Evolutionary conservation across 805 yeast species (phyloP).

Genomic region (Sugiyamaella boreocaroliniensis): DNA sequence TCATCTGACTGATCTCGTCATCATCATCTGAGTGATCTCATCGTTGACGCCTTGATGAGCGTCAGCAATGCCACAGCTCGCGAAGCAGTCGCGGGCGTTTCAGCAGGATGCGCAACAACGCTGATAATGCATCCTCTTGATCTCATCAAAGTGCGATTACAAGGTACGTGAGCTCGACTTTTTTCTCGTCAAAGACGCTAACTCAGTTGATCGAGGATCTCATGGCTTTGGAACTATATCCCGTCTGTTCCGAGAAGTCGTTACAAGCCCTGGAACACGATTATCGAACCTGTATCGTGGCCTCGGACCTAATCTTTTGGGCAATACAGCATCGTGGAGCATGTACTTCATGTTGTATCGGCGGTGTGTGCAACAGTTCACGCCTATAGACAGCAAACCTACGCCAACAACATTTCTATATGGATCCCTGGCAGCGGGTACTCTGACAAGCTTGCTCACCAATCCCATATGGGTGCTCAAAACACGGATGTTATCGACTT

Average conservation of each 20-base stretch:
- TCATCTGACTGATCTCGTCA: too few species aligned
- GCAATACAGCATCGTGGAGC: slow-evolving; percentile 86
- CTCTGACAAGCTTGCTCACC: slow-evolving; percentile 65
- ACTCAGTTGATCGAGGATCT: slow-evolving; percentile 7
- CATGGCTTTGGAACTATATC: slow-evolving; percentile 8
- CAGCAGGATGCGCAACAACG: slow-evolving; percentile 80
- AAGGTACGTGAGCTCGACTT: slow-evolving; percentile 39
- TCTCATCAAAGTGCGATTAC: slow-evolving; percentile 74
- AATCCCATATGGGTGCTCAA: slow-evolving; percentile 96
- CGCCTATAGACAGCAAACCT: slow-evolving; percentile 6
- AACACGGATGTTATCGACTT: slow-evolving; percentile 71
- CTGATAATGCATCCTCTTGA: slow-evolving; percentile 84
- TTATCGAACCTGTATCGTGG: slow-evolving; percentile 55
- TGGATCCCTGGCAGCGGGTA: slow-evolving; percentile 66
- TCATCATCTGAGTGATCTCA: neutral
- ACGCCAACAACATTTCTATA: slow-evolving; percentile 33
- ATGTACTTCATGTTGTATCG: slow-evolving; percentile 75
- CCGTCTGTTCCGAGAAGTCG: slow-evolving; percentile 3
- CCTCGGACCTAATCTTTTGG: slow-evolving; percentile 68
- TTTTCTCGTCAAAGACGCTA: slow-evolving; percentile 1
- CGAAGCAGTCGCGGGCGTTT: slow-evolving; percentile 59
- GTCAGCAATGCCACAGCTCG: slow-evolving; percentile 9
- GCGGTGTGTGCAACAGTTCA: slow-evolving; percentile 30
- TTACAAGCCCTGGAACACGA: slow-evolving; percentile 4
- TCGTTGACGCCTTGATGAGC: neutral